A percentile compares a stretch with the other conserved stretches of the same genome.
Evolutionary conservation across 495 filamentous ascomycete genomes (phyloP).

Genomic region (Hypoxylon lienhwacheense): DNA sequence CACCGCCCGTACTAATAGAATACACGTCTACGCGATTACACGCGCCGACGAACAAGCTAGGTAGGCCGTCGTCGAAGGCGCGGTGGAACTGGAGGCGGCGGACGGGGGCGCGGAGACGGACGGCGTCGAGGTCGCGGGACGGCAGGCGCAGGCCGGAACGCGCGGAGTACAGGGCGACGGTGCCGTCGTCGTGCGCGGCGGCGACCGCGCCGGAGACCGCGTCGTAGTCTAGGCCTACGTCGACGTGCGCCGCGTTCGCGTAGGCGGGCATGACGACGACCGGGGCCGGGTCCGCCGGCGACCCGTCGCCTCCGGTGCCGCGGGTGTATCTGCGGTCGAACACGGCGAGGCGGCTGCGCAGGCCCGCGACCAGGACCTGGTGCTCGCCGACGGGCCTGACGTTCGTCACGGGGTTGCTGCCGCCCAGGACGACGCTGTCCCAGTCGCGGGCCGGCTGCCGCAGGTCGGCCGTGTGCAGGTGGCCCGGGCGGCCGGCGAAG

Average conservation of each 20-base stretch:
- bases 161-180: slow-evolving; percentile 47
- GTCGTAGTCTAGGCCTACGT: slow-evolving; percentile 45
- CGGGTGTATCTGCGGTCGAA: slow-evolving; percentile 43
- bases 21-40: slow-evolving; percentile 32
- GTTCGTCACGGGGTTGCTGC: slow-evolving; percentile 41
- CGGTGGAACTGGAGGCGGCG: slow-evolving; percentile 38
- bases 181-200: slow-evolving; percentile 47
- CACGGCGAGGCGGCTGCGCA: slow-evolving; percentile 39
- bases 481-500: slow-evolving; percentile 43
- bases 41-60: slow-evolving; percentile 34
- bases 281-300: neutral
- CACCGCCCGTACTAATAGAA: slow-evolving; percentile 29
- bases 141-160: slow-evolving; percentile 39
- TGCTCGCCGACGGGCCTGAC: slow-evolving; percentile 36
- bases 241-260: slow-evolving; percentile 39
- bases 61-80: too few relatives aligned
- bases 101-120: slow-evolving; percentile 20
- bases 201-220: slow-evolving; percentile 41
- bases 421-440: slow-evolving; percentile 16
- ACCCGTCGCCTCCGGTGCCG: neutral
- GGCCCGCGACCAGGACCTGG: slow-evolving; percentile 45
- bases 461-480: slow-evolving; percentile 40
- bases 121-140: slow-evolving; percentile 10
- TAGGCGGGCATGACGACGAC: slow-evolving; percentile 39
- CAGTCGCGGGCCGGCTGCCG: slow-evolving; percentile 25